Evolutionary conservation across 1,284 basidiomycete species (phyloP), one percentile per base, ranked within the genome.

Genomic region (Apiotrichum siamense): DNA sequence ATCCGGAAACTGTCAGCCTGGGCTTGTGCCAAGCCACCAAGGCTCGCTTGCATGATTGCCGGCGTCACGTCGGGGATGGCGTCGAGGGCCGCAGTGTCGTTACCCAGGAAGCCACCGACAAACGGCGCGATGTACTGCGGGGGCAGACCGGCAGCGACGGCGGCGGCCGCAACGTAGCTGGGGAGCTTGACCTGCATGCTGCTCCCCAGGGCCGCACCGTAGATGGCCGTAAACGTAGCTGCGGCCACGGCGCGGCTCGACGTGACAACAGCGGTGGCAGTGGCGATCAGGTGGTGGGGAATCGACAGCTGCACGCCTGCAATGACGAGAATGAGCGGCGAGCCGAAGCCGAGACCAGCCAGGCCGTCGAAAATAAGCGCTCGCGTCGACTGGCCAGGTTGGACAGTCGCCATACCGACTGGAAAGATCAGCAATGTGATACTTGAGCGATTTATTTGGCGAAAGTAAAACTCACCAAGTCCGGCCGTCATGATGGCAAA

Each of bases 221-320:
- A 60, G 39, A 60, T 54, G 13, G 59, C 59, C 1, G 59, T 60
- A 26, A 57, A 55, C 2, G 42, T 27, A 0, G 59, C 44, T 0
- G 45, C 59, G 6, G 55, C 59, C 1, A 60, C 40, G 9, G 59
- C 55, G n/a, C 59, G 50, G 15, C 46, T 46, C 20, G 52, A 51
- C 1, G 56, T 58, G 23, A 58, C 41, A 12, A 60, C 46, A 0
- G 60, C 58, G 0, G 60, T 58, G 6, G 58, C 48, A 4, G 56
- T 58, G 10, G 58, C 60, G 38, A 62, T 62, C n/a, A 59, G 54
- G 25, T 57, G 50, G 35, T 59, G 60, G 7, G 60, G 60, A 1
- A 49, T 56, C 1, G 60, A 47, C 13, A 62, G 43, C 43, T 62
- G 60, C 0, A 57, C 54, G 20, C 49, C 43, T 4, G 58, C 44